Percentiles rank a stretch among this genome's conserved stretches.
Conservation (phyloP, 2,329 filamentous ascomycete genomes). For the Alternaria solani region DNA sequence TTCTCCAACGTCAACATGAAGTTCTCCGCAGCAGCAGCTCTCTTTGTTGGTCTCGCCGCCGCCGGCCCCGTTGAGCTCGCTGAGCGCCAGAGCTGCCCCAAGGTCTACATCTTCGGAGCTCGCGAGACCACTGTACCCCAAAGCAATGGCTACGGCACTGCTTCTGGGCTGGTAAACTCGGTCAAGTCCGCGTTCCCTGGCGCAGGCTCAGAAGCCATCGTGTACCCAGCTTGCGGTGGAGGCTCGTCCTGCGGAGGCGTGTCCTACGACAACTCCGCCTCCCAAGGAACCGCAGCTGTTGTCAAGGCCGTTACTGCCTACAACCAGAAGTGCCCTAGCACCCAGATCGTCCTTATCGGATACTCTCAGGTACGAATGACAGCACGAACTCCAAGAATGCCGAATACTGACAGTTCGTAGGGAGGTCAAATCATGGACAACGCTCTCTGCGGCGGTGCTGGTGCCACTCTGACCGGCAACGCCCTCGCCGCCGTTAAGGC, state of each 20-base stretch:
- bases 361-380: conserved; percentile 64
- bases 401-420: conserved; percentile 43
- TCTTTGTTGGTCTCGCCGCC: conserved; percentile 42
- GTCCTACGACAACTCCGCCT: conserved; percentile 67
- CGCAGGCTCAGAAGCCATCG: conserved; percentile 53
- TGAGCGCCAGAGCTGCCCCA: conserved; percentile 52
- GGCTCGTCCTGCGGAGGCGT: conserved; percentile 65
- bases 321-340: conserved; percentile 64
- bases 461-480: conserved; percentile 57
- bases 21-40: conserved; percentile 39
- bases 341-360: conserved; percentile 67
- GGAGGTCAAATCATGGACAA: conserved; percentile 71
- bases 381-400: background rate
- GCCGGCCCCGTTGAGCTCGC: conserved; percentile 48
- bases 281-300: conserved; percentile 66
- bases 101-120: conserved; percentile 56
- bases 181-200: conserved; percentile 53
- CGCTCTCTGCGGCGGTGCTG: conserved; percentile 65
- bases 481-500: conserved; percentile 67
- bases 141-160: conserved; percentile 52
- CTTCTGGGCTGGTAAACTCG: conserved; percentile 51
- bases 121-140: conserved; percentile 54
- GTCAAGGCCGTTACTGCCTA: conserved; percentile 67
- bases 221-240: conserved; percentile 68
- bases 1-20: conserved; percentile 36